Percentiles rank a stretch among this genome's conserved stretches.
Conservation (phyloP, 345 rosid genomes). For the Eucalyptus marginata region DNA sequence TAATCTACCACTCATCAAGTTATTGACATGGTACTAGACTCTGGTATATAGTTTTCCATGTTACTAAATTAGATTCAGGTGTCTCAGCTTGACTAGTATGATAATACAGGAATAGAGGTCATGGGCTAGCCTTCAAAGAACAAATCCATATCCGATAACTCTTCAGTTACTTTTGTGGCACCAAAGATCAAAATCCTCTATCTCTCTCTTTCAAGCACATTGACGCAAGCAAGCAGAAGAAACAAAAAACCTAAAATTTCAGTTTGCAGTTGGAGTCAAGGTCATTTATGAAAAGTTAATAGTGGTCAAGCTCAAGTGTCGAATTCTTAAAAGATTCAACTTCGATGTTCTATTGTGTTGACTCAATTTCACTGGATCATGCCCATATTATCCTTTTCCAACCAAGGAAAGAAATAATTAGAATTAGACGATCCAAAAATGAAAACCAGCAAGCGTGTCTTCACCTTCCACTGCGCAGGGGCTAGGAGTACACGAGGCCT, state of each 20-base stretch:
- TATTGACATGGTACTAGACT: not conserved
- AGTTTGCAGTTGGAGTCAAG: not conserved
- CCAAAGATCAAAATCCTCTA: not conserved
- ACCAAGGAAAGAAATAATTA: not conserved
- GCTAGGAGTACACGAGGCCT: conserved; percentile 60
- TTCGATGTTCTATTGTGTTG: not conserved
- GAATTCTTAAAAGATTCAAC: not conserved
- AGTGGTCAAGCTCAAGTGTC: not conserved
- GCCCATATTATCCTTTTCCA: not conserved
- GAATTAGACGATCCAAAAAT: not conserved
- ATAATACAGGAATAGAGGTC: not conserved
- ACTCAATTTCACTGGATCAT: not conserved
- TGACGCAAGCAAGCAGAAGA: not conserved
- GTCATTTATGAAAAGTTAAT: not conserved
- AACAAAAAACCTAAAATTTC: not conserved
- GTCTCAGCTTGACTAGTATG: not conserved
- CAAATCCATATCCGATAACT: not conserved
- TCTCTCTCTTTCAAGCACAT: not conserved
- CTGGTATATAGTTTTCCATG: not conserved
- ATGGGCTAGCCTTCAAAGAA: not conserved
- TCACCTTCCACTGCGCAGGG: conserved; percentile 57
- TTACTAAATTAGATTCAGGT: not conserved
- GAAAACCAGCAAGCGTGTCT: not conserved
- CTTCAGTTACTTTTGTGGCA: not conserved
- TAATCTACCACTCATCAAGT: not conserved